Base-by-base conservation (phyloP, 495 filamentous ascomycete species). In the Glutinoglossum americanum region DNA sequence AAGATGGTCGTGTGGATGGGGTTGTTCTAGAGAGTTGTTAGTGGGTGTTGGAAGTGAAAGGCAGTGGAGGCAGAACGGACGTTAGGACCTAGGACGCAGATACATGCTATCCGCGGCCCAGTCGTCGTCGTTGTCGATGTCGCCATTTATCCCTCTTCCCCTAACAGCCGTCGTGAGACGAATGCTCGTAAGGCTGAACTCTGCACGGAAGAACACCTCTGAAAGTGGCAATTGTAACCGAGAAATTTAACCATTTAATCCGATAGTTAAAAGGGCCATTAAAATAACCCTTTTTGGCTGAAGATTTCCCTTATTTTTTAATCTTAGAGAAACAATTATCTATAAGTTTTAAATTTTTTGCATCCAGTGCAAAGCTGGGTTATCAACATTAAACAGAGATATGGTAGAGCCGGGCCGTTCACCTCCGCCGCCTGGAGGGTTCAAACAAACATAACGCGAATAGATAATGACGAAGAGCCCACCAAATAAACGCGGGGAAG, bases 1-100 rank as follows among this genome's bases (percentile, higher is more conserved):
- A 96, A 96, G 66, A 95, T 76, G 49, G 85, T 78, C 59, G 93
- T 84, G 70, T 95, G 90, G 66, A 98, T 84, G 51, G 90, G 92
- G 67, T 94, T 94, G 71, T 96, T 93, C 92, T n/a, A n/a, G n/a
- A n/a, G n/a, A n/a, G n/a, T n/a, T 98, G 64, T 21, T 47, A 15
- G 39, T 25, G 51, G 37, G 45, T 1, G 17, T 26, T 11, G 56
- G 28, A 9, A 19, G 23, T 53, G 11, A 32, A 2, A n/a, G 28
- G 41, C 1, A 8, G 44, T 3, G 33, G 57, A 57, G 49, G 64
- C n/a, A n/a, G n/a, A n/a, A n/a, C 72, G 48, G 78, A 94, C 86
- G 65, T 90, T 80, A 72, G 89, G 88, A 54, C 90, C 89, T 63
- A 98, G 94, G 25, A 98, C 73, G 63, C 88, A 88, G 60, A 98